Base-by-base conservation (phyloP, 148 eudicot genomes). In the Dysphania ambrosioides region DNA sequence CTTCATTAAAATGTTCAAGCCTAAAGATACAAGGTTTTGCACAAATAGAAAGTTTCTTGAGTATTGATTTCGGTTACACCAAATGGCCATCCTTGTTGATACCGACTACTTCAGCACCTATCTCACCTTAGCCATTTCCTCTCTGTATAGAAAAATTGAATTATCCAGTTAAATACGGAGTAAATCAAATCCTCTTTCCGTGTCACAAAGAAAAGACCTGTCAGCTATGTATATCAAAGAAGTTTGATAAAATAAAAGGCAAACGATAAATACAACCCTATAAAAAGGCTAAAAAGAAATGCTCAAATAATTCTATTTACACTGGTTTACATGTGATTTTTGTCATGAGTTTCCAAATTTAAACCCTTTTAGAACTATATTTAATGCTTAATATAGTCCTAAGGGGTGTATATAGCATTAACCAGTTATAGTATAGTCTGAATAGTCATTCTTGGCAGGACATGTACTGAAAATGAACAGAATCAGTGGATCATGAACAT, bases 81-180 rank as follows among this genome's bases (percentile, higher is more conserved):
- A 40, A 26, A 24, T 38, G 10, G 18, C 36, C 40, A 19, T 38
- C 30, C 67, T 68, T 29, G 67, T 27, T n/a, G n/a, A 27, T 59
- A 9, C n/a, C 42, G 8, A 53, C 40, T 44, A 49, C 12, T 24
- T 24, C 44, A 11, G 49, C 44, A 0, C 41, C 67, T 35, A n/a
- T 70, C 30, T 88, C 85, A 90, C 83, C 96, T 86, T 81, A 82
- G 89, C 92, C 96, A 90, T 78, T 83, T 87, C 74, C 87, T 86
- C 77, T 89, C 93, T 89, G 89, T 71, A 82, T 71, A 29, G 49
- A 73, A n/a, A n/a, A 47, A 47, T 13, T 15, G 51, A 63, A 63
- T 21, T 18, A 38, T 36, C 16, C 61, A 47, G 63, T 69, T 61
- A 26, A 26, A 8, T 4, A n/a, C n/a, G n/a, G n/a, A n/a, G n/a